A percentile compares a stretch with the other conserved stretches of the same genome.
phyloP scores from a whole-genome alignment of 2,329 filamentous ascomycete species.

The Hirsutella rhossiliensis region DNA sequence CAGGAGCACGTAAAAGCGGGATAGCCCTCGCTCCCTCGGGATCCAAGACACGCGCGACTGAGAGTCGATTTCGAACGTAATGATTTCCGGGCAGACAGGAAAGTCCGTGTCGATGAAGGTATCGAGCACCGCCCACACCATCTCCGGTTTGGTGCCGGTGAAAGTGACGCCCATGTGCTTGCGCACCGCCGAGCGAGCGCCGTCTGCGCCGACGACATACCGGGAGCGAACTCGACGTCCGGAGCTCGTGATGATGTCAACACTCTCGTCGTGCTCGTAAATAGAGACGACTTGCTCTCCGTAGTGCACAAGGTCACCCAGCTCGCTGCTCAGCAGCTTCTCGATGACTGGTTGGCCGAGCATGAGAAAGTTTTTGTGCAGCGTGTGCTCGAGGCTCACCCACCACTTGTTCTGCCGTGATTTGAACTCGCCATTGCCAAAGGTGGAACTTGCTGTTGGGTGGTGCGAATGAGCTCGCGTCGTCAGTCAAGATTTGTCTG shows the following conservation, averaged over 20 bases:
- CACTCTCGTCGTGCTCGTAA: constrained; percentile 43
- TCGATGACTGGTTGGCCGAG: constrained; percentile 35
- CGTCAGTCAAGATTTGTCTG: too few species aligned
- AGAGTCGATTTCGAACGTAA: constrained; percentile 32
- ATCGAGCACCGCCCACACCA: constrained; percentile 36
- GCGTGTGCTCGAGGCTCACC: constrained; percentile 29
- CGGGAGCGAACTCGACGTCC: constrained; percentile 20
- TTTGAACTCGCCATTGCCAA: constrained; percentile 31
- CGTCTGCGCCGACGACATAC: constrained; percentile 40
- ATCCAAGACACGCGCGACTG: constrained; percentile 36
- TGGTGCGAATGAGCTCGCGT: not conserved
- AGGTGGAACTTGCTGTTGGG: constrained; percentile 31
- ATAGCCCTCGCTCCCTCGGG: constrained; percentile 32
- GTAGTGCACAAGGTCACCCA: constrained; percentile 23
- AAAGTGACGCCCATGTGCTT: constrained; percentile 25
- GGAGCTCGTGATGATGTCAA: constrained; percentile 20
- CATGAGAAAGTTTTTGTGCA: constrained; percentile 37
- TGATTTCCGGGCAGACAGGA: constrained; percentile 31
- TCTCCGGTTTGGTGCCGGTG: constrained; percentile 33
- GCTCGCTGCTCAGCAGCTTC: constrained; percentile 19
- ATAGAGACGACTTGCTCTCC: constrained; percentile 28
- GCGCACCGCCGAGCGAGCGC: constrained; percentile 35
- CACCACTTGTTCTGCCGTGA: constrained; percentile 36
- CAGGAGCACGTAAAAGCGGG: constrained; percentile 33
- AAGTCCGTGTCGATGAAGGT: constrained; percentile 37